Evolutionary conservation across 257 asterid species (phyloP), one percentile per base, ranked within the genome.

Genomic region (Solanum phureja): DNA sequence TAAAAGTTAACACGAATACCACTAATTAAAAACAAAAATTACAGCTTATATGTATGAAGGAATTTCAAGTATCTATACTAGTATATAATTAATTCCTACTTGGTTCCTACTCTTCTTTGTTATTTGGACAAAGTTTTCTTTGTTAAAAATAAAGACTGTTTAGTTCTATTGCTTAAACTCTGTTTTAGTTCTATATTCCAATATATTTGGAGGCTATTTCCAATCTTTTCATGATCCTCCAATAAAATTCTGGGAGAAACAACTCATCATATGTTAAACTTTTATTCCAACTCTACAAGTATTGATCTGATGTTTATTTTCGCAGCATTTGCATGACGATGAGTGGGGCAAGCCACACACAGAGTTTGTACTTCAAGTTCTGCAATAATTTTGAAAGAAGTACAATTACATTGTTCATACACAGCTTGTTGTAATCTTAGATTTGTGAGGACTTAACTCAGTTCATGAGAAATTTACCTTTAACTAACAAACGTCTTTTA

Each of bases 281-380:
- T 35, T 73, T 73, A 37, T 21, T 74, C 31, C 8, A 37, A 10
- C 83, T 37, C 83, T 76, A 8, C 12, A 33, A 12, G 60, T 40
- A 76, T 12, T 40, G 14, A 76, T 40, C 49, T 76, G 60, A 40
- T n/a, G 83, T 40, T 72, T 27, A 11, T 76, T 87, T 83, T 93
- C 87, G 83, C 98, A 95, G 98, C 95, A 95, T 90, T 94, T 94
- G 98, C 96, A 95, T 93, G 98, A 96, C 58, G 98, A 96, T 84
- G 98, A 95, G 88, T 96, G 96, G 62, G 96, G 95, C 87, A 94
- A 92, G 88, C 96, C 98, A 14, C 69, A 90, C 86, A 91, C 95
- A 88, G 93, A 96, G 87, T 96, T 93, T 86, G 58, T 84, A 34
- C 89, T 33, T 72, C 85, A 68, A 85, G 86, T 69, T 29, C 46